Evolutionary conservation across 2,329 filamentous ascomycete genomes (phyloP).

Genomic region (Neonectria magnoliae): DNA sequence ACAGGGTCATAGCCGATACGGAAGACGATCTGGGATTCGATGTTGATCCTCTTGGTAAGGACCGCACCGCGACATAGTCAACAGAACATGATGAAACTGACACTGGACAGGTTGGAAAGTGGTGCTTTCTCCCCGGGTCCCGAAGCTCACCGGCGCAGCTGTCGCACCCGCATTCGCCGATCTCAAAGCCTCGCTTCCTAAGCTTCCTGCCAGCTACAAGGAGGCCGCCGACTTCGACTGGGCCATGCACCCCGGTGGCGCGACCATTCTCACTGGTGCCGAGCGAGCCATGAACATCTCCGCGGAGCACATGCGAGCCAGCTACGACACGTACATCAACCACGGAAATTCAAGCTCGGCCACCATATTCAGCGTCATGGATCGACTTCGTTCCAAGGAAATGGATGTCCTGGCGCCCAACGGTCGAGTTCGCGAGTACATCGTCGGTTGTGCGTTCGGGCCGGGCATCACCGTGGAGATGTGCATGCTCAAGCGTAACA

Average conservation of each 20-base stretch:
- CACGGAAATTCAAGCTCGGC: constrained; percentile 77
- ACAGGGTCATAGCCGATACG: constrained; percentile 69
- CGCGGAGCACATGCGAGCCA: constrained; percentile 74
- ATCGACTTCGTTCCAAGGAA: constrained; percentile 67
- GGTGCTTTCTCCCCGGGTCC: constrained; percentile 69
- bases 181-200: constrained; percentile 59
- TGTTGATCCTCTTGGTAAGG: constrained; percentile 67
- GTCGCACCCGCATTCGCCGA: constrained; percentile 65
- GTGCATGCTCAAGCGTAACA: constrained; percentile 67
- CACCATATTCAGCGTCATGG: constrained; percentile 74
- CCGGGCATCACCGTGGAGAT: constrained; percentile 76
- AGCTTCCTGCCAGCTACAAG: constrained; percentile 56
- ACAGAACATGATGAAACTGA: constrained; percentile 26
- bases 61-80: background rate
- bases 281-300: constrained; percentile 66
- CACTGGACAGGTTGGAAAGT: constrained; percentile 68
- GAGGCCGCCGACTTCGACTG: constrained; percentile 72
- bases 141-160: constrained; percentile 62
- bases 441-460: constrained; percentile 76
- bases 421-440: constrained; percentile 62
- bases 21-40: constrained; percentile 73
- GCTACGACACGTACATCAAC: constrained; percentile 73
- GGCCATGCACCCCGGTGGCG: constrained; percentile 77
- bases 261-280: constrained; percentile 72
- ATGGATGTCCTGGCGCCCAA: constrained; percentile 67